These are phyloP conservation scores for Pseudocercospora musae DNA, from an alignment of 2,329 filamentous ascomycete species.

Conservation along the genomic window DNA sequence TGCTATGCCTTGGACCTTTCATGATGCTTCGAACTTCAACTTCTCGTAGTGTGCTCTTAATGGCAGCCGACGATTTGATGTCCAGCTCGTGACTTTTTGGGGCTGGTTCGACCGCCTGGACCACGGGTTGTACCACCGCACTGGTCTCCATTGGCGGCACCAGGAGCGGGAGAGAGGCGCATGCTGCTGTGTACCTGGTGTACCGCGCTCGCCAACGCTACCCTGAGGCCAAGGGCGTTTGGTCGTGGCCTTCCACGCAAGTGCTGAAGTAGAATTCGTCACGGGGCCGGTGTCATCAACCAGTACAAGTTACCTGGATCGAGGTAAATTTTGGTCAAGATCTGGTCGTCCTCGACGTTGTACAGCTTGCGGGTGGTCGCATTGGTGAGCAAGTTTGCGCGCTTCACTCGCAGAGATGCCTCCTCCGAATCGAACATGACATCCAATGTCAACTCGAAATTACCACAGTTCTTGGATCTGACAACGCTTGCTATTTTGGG, in stretches of 20 bases:
- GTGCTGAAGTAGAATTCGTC: constrained; percentile 27
- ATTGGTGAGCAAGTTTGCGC: constrained; percentile 36
- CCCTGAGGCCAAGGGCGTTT: constrained; percentile 27
- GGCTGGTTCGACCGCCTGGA: no score
- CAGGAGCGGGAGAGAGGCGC: no score
- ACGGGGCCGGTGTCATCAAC: no score
- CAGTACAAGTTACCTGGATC: constrained; percentile 31
- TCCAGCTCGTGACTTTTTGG: not conserved
- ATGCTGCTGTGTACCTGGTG: not conserved
- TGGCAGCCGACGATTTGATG: not conserved
- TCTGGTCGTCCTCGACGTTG: constrained; percentile 26
- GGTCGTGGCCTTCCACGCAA: constrained; percentile 50
- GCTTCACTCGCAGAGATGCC: constrained; percentile 5
- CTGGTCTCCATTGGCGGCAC: no score
- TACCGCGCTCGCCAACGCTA: not conserved
- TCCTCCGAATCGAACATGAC: constrained; percentile 45
- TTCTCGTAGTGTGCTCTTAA: not conserved
- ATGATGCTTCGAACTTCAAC: not conserved
- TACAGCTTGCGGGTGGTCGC: constrained; percentile 31
- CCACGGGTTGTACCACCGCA: no score
- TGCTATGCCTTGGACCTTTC: not conserved
- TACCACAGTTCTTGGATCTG: no score
- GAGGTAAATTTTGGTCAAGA: constrained; percentile 41
- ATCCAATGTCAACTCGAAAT: constrained; percentile 31
- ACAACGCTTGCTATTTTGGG: no score